These are phyloP conservation scores for Scedosporium aurantiacum DNA, from an alignment of 2,329 filamentous ascomycete genomes.

Conservation along the genomic window DNA sequence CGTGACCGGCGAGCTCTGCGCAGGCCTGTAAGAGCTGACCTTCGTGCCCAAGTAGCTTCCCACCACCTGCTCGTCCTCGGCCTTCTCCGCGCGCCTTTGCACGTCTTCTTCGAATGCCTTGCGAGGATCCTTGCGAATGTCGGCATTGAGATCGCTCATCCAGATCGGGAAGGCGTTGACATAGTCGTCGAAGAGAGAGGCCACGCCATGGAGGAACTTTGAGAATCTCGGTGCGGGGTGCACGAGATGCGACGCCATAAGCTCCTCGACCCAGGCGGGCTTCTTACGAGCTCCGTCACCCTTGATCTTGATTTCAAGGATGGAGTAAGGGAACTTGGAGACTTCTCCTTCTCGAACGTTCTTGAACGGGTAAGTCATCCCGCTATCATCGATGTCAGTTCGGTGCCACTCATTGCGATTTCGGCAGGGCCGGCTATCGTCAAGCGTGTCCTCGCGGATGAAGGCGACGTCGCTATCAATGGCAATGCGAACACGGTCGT, in stretches of 20 bases:
- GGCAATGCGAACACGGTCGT: slow-evolving; percentile 81
- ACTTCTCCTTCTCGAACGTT: slow-evolving; percentile 86
- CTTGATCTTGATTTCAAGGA: slow-evolving; percentile 86
- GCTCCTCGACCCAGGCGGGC: slow-evolving; percentile 77
- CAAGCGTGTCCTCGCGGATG: slow-evolving; percentile 68
- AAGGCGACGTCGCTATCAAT: slow-evolving; percentile 89
- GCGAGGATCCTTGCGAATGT: slow-evolving; percentile 89
- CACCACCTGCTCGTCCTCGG: slow-evolving; percentile 79
- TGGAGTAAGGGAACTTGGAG: slow-evolving; percentile 76
- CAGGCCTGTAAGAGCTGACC: slow-evolving; percentile 44
- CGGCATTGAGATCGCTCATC: slow-evolving; percentile 81
- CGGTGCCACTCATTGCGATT: slow-evolving; percentile 87
- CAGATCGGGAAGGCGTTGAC: slow-evolving; percentile 96
- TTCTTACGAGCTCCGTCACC: slow-evolving; percentile 55
- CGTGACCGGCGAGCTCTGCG: slow-evolving; percentile 54
- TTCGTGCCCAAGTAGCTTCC: slow-evolving; percentile 69
- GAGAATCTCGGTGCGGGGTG: slow-evolving; percentile 85
- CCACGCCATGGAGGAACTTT: slow-evolving; percentile 92
- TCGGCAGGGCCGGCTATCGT: slow-evolving; percentile 74
- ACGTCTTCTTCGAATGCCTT: slow-evolving; percentile 86
- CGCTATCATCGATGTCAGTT: slow-evolving; percentile 70
- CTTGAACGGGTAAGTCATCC: slow-evolving; percentile 79
- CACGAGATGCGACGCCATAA: slow-evolving; percentile 87
- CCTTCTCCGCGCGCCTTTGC: slow-evolving; percentile 65
- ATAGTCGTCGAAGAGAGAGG: slow-evolving; percentile 85